phyloP scores from a whole-genome alignment of 306 rosid genomes.

The Lotus japonicus region DNA sequence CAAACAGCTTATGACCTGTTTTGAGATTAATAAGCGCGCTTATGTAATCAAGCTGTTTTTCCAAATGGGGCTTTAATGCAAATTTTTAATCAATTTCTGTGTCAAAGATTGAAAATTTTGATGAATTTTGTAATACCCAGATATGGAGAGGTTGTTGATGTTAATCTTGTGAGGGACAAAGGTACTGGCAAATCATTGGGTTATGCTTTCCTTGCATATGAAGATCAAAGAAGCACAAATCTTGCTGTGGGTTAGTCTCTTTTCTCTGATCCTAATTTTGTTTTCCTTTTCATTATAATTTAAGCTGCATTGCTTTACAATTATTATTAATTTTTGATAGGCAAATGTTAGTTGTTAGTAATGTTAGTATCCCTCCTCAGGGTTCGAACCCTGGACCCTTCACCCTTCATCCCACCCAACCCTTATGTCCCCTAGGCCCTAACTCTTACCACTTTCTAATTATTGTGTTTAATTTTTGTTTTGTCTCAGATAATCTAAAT shows the following conservation, averaged over 20 bases:
- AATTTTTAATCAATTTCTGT: not conserved
- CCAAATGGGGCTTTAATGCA: too few species aligned
- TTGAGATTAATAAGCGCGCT: too few species aligned
- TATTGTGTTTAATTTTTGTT: not conserved
- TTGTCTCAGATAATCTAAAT: slow-evolving; percentile 65
- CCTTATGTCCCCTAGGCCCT: too few species aligned
- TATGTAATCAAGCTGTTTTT: too few species aligned
- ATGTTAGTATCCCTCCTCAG: too few species aligned
- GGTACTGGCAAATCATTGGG: slow-evolving; percentile 91
- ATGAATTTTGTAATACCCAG: slow-evolving; percentile 19
- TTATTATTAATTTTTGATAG: too few species aligned
- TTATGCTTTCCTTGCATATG: slow-evolving; percentile 82
- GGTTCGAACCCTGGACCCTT: too few species aligned
- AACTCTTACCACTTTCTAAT: too few species aligned
- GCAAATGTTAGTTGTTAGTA: too few species aligned
- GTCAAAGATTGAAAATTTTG: not conserved
- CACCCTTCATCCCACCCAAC: too few species aligned
- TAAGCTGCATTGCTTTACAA: not conserved
- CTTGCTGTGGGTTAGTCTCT: slow-evolving; percentile 77
- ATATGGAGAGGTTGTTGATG: slow-evolving; percentile 85
- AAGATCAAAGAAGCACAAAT: slow-evolving; percentile 88
- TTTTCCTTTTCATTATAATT: not conserved
- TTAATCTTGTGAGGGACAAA: slow-evolving; percentile 84
- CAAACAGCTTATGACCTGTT: too few species aligned
- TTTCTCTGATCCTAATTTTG: not conserved